phyloP scores from a whole-genome alignment of 306 rosid genomes.

The Lathyrus sativus region DNA sequence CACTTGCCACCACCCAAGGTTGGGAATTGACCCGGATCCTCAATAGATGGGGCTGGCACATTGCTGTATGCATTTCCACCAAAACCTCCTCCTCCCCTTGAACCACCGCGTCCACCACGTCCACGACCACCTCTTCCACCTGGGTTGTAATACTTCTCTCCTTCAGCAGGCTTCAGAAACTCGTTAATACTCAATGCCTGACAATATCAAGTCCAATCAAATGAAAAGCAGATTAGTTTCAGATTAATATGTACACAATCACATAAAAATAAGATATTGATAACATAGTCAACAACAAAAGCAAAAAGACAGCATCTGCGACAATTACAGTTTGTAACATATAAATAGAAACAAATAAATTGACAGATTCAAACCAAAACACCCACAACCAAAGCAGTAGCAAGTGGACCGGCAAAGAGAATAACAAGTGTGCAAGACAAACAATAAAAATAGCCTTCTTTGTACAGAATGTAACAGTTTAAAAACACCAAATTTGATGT shows the following conservation, averaged over 20 bases:
- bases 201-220: neutral
- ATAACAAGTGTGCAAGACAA: neutral
- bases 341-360: neutral
- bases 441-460: neutral
- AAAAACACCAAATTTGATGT: neutral
- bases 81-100: constrained; percentile 66
- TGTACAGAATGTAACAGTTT: neutral
- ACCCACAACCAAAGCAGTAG: neutral
- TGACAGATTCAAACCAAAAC: neutral
- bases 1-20: constrained; percentile 94
- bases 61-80: constrained; percentile 52
- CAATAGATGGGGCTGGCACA: constrained; percentile 68
- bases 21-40: constrained; percentile 93
- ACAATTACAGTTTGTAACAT: neutral
- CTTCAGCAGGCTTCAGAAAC: constrained; percentile 91
- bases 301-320: neutral
- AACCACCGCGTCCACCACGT: constrained; percentile 78
- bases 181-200: constrained; percentile 84
- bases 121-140: constrained; percentile 88
- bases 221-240: neutral
- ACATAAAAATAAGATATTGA: neutral
- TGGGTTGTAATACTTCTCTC: constrained; percentile 63
- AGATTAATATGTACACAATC: too few relatives aligned
- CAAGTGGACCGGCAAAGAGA: too few relatives aligned
- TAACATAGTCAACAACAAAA: neutral